A percentile compares a stretch with the other conserved stretches of the same genome.
These are phyloP conservation scores for Lophium mytilinum DNA, from an alignment of 495 filamentous ascomycete genomes.

Conservation along the genomic window DNA sequence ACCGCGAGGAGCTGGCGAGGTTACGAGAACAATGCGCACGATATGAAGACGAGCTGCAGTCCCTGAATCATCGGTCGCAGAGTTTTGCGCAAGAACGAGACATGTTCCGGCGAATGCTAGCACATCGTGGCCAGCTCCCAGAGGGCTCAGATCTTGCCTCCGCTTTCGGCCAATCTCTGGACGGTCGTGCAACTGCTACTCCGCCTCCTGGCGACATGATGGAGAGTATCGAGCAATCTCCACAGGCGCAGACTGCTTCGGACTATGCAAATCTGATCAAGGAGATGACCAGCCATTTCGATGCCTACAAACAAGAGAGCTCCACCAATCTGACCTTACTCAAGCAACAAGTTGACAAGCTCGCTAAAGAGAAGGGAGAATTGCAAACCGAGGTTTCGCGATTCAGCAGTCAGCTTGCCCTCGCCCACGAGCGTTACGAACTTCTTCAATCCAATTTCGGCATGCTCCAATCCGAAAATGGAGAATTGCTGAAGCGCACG, in stretches of 20 bases:
- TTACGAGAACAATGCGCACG: slow-evolving; percentile 54
- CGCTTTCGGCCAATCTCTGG: slow-evolving; percentile 56
- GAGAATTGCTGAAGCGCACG: slow-evolving; percentile 71
- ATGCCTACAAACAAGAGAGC: slow-evolving; percentile 80
- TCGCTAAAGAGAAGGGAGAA: slow-evolving; percentile 71
- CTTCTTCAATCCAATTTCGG: slow-evolving; percentile 84
- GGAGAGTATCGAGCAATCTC: slow-evolving; percentile 39
- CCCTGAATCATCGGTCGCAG: slow-evolving; percentile 69
- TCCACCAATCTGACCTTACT: slow-evolving; percentile 67
- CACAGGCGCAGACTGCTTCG: slow-evolving; percentile 39
- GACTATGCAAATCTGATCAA: slow-evolving; percentile 65
- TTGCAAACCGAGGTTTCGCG: slow-evolving; percentile 72
- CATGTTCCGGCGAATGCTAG: slow-evolving; percentile 91
- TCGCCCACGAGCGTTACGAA: slow-evolving; percentile 74
- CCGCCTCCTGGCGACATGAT: slow-evolving; percentile 30
- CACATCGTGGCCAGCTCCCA: slow-evolving; percentile 59
- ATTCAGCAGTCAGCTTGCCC: slow-evolving; percentile 69
- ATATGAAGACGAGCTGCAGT: slow-evolving; percentile 65
- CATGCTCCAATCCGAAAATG: slow-evolving; percentile 74
- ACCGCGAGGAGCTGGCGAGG: slow-evolving; percentile 63
- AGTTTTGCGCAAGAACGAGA: slow-evolving; percentile 93
- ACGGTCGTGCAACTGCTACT: slow-evolving; percentile 37
- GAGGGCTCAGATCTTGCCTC: slow-evolving; percentile 52
- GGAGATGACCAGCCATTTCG: slow-evolving; percentile 83
- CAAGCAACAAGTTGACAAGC: slow-evolving; percentile 75